These are phyloP conservation scores for Gaeumannomyces tritici DNA, from an alignment of 2,329 filamentous ascomycete genomes.

Conservation along the genomic window DNA sequence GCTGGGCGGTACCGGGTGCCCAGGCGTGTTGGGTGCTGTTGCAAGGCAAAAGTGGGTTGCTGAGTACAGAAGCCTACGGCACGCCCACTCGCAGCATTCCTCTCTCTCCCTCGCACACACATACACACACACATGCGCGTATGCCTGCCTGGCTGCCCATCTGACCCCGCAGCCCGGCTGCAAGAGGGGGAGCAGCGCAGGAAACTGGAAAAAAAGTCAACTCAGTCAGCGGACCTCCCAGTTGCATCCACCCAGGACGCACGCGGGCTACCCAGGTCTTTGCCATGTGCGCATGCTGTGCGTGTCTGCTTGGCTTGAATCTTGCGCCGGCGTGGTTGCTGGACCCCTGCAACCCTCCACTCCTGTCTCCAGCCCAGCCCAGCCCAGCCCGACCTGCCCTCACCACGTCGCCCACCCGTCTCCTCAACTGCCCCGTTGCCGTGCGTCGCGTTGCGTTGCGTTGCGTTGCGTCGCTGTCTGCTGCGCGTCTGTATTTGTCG, in stretches of 20 bases:
- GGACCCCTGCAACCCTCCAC: not conserved
- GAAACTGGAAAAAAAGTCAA: not conserved
- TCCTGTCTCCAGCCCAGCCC: not conserved
- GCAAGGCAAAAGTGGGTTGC: not conserved
- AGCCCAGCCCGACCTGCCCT: not conserved
- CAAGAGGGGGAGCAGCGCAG: not conserved
- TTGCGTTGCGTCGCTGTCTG: not conserved
- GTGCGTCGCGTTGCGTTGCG: not conserved
- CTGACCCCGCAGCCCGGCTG: conserved; percentile 3
- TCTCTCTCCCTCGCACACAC: too few species aligned
- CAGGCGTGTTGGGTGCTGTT: not conserved
- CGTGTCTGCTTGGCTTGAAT: not conserved
- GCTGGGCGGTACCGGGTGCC: not conserved
- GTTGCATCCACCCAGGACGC: not conserved
- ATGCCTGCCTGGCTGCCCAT: conserved; percentile 1
- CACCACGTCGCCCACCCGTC: not conserved
- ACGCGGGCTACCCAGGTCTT: not conserved
- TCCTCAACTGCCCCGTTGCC: not conserved
- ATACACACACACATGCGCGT: too few species aligned
- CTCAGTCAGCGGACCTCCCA: conserved; percentile 2
- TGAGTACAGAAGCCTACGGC: not conserved
- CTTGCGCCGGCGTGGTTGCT: not conserved
- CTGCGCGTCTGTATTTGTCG: not conserved
- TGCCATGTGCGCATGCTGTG: not conserved
- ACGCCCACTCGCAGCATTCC: not conserved